Evolutionary conservation across 768 basidiomycete species (phyloP).

Genomic region (Mrakia gelida): DNA sequence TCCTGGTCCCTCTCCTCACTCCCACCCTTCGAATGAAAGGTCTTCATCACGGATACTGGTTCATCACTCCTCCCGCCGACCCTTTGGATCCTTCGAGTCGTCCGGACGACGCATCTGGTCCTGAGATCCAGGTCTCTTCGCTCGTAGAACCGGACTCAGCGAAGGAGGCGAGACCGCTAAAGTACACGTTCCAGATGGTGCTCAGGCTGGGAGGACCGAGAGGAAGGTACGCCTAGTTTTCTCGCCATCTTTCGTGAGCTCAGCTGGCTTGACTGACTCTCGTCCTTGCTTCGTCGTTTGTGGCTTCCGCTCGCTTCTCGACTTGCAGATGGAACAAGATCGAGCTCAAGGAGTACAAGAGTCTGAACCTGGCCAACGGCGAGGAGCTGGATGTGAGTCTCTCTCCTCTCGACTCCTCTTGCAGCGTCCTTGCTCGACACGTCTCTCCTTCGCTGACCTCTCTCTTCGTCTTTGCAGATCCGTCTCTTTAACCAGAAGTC

Average conservation of each 20-base stretch:
- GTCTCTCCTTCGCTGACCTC: neutral
- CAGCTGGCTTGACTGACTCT: too few species aligned
- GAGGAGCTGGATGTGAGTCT: slow-evolving; percentile 14
- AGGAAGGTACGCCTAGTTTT: neutral
- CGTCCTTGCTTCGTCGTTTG: neutral
- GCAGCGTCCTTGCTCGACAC: neutral
- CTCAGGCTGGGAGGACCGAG: slow-evolving; percentile 20
- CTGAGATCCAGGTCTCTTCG: slow-evolving; percentile 1
- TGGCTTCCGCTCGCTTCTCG: neutral
- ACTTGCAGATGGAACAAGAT: slow-evolving; percentile 27
- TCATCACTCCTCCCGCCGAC: neutral
- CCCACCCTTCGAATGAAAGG: slow-evolving; percentile 25
- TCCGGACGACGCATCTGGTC: neutral
- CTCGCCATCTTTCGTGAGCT: neutral
- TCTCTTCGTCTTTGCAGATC: neutral
- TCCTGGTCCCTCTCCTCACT: slow-evolving; percentile 21
- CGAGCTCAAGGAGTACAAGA: slow-evolving; percentile 8
- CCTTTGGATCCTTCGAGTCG: neutral
- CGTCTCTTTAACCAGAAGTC: slow-evolving; percentile 16
- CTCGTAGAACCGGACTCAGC: slow-evolving; percentile 18
- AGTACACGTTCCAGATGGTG: slow-evolving; percentile 29
- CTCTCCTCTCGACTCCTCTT: neutral
- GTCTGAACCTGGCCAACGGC: slow-evolving; percentile 9
- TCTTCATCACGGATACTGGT: slow-evolving; percentile 26
- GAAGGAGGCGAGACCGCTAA: neutral